A percentile compares a stretch with the other conserved stretches of the same genome.
These are phyloP conservation scores for Colletotrichum sublineola DNA, from an alignment of 2,329 filamentous ascomycete genomes.

Conservation along the genomic window DNA sequence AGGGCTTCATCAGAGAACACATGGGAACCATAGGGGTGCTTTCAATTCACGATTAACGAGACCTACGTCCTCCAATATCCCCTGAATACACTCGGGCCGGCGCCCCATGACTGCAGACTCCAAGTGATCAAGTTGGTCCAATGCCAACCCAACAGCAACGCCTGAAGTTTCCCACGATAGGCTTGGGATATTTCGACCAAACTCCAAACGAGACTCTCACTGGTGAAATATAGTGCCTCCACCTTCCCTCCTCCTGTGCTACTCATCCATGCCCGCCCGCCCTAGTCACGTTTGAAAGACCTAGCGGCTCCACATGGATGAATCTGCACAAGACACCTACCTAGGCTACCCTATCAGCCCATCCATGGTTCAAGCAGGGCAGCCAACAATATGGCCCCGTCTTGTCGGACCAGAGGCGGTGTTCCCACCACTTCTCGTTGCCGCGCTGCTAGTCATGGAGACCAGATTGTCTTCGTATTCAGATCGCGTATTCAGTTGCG, in stretches of 20 bases:
- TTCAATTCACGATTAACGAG: slow-evolving; percentile 29
- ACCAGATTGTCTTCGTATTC: slow-evolving; percentile 19
- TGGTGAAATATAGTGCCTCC: slow-evolving; percentile 38
- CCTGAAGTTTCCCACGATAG: slow-evolving; percentile 40
- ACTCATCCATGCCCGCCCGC: slow-evolving; percentile 13
- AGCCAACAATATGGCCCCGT: slow-evolving; percentile 2
- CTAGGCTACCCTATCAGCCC: slow-evolving; percentile 35
- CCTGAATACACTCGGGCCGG: slow-evolving; percentile 10
- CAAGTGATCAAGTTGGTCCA: slow-evolving; percentile 28
- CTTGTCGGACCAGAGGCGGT: slow-evolving; percentile 2
- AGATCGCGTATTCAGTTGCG: slow-evolving; percentile 19
- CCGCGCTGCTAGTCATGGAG: slow-evolving; percentile 19
- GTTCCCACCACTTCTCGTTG: slow-evolving; percentile 18
- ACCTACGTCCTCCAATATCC: slow-evolving; percentile 8
- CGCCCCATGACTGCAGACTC: slow-evolving; percentile 8
- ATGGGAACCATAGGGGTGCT: slow-evolving; percentile 9
- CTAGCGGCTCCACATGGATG: slow-evolving; percentile 36
- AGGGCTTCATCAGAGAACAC: background rate
- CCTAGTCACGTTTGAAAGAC: slow-evolving; percentile 26
- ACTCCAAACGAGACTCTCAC: slow-evolving; percentile 40
- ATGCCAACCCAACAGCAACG: slow-evolving; percentile 30
- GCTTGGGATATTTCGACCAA: slow-evolving; percentile 37
- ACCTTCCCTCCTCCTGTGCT: slow-evolving; percentile 26
- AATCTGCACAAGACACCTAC: slow-evolving; percentile 31
- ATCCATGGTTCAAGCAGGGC: slow-evolving; percentile 1